A percentile compares a stretch with the other conserved stretches of the same genome.
phyloP scores from a whole-genome alignment of 257 asterid species.

The Ajuga chamaepitys region DNA sequence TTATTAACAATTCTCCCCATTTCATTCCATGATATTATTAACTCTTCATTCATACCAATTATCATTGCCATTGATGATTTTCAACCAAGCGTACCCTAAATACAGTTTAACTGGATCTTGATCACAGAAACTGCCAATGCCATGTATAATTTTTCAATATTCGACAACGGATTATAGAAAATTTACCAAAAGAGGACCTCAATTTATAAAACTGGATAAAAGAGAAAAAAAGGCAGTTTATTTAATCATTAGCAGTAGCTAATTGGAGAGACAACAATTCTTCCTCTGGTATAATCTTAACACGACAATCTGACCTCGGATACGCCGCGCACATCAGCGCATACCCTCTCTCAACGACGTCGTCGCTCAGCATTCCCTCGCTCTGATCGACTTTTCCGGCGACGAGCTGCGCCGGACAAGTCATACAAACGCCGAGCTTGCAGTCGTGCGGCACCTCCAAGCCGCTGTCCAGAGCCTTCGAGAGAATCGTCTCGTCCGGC shows the following conservation, averaged over 20 bases:
- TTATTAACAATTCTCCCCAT: too few relatives aligned
- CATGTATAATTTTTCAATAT: too few relatives aligned
- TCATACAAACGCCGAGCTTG: constrained; percentile 98
- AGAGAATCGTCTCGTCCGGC: constrained; percentile 72
- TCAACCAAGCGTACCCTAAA: too few relatives aligned
- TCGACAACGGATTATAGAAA: too few relatives aligned
- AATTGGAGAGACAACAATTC: constrained; percentile 79
- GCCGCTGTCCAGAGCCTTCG: constrained; percentile 58
- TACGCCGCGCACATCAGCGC: constrained; percentile 72
- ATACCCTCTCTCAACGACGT: constrained; percentile 79
- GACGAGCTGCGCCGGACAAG: constrained; percentile 79
- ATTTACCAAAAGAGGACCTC: not conserved
- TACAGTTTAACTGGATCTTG: too few relatives aligned
- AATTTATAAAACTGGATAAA: not conserved
- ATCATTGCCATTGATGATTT: too few relatives aligned
- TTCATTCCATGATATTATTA: too few relatives aligned
- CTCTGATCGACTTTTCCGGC: constrained; percentile 86
- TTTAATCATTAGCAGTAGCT: constrained; percentile 88
- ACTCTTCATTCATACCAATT: too few relatives aligned
- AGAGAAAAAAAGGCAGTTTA: too few relatives aligned
- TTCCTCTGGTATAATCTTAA: constrained; percentile 77
- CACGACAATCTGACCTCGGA: constrained; percentile 79
- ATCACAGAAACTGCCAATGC: too few relatives aligned
- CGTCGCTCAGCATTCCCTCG: constrained; percentile 97
- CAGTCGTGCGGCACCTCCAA: constrained; percentile 75